Evolutionary conservation across 2,329 filamentous ascomycete species (phyloP).

Genomic region (Trichoderma brevicompactum): DNA sequence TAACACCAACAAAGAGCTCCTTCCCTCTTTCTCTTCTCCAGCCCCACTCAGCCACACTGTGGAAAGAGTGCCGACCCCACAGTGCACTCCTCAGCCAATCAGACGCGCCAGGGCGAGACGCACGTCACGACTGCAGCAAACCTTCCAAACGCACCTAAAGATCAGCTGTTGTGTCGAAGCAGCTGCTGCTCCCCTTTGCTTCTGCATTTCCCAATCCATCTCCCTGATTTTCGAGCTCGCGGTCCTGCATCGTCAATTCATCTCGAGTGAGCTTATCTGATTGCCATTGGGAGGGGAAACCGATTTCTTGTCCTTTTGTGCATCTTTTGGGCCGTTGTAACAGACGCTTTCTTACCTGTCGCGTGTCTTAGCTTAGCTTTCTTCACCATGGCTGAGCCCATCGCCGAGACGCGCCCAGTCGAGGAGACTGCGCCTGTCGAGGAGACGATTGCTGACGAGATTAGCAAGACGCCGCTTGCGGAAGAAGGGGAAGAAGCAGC

Average conservation of each 20-base stretch:
- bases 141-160: constrained; percentile 13
- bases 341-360: constrained; percentile 5
- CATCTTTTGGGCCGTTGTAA: background rate
- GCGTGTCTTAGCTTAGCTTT: constrained; percentile 2
- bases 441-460: constrained; percentile 34
- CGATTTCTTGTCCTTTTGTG: background rate
- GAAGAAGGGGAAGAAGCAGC: constrained; percentile 12
- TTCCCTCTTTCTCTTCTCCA: background rate
- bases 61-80: constrained; percentile 5
- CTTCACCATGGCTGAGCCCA: constrained; percentile 33
- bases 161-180: constrained; percentile 14
- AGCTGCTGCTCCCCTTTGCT: constrained; percentile 12
- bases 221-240: background rate
- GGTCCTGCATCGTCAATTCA: constrained; percentile 12
- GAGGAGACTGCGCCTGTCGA: constrained; percentile 35
- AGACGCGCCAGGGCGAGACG: constrained; percentile 15
- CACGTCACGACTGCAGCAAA: constrained; percentile 28
- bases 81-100: background rate
- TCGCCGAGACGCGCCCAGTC: constrained; percentile 32
- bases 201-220: constrained; percentile 10
- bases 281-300: background rate
- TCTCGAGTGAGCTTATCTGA: background rate
- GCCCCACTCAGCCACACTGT: constrained; percentile 24
- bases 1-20: background rate
- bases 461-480: background rate